Base-by-base conservation (phyloP, 192 early-diverging fungal genomes). In the Endogone sp. region DNA sequence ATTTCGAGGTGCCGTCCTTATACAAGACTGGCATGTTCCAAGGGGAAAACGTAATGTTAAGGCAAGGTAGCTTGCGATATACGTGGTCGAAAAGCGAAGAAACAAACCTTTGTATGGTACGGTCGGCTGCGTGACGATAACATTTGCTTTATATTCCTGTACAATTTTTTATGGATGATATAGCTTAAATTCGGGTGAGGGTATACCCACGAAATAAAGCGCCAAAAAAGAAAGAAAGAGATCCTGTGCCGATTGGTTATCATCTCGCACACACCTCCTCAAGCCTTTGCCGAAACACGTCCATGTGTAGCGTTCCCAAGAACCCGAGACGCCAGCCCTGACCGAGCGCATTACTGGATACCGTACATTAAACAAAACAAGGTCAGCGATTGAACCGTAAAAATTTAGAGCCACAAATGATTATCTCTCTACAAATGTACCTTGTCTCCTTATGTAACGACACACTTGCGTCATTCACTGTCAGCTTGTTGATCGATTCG, bases 281-380 rank as follows among this genome's bases (percentile, higher is more conserved):
- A 29, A 99, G 78, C 20, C 97, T 82, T 74, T 99, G 95, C 21
- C 93, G 79, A 71, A 99, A 99, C 28, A 99, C 97, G 76, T 99
- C 97, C 97, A 98, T 97, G 68, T 99, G 97, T 31, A 99, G 70
- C 0, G 94, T 98, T 22, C 97, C 97, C 62, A 99, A 71, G 64
- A 99, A 99, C 10, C 97, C 97, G 23, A 99, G 78, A 2, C 97
- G 86, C 88, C 94, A 99, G 3, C 97, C 97, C 77, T 99, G 97
- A 2, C 97, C 97, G 26, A 99, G 69, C 24, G 95, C 93, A 22
- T 75, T 84, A 71, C 91, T 75, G 55, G n/a, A 31, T 29, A 55
- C 6, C 13, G n/a, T n/a, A n/a, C n/a, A n/a, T n/a, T n/a, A n/a
- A n/a, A n/a, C n/a, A n/a, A n/a, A n/a, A n/a, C n/a, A n/a, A n/a